Conservation (phyloP, 495 filamentous ascomycete genomes). For the Talaromyces trachyspermus region DNA sequence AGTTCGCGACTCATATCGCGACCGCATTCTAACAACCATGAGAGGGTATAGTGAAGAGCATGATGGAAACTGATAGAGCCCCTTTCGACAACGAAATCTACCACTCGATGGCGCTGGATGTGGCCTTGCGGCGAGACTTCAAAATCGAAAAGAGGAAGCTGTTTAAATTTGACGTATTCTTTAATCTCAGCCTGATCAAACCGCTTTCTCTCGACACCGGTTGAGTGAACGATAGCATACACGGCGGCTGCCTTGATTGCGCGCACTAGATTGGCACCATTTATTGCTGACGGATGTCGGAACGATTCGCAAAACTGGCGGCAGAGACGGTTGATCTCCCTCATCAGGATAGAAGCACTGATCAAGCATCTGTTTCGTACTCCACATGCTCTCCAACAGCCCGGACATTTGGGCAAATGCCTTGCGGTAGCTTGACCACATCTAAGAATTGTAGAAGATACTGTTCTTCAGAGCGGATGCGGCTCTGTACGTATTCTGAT, state of each 20-base stretch:
- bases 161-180: slow-evolving; percentile 71
- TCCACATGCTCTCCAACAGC: slow-evolving; percentile 94
- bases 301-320: slow-evolving; percentile 85
- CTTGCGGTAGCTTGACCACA: slow-evolving; percentile 89
- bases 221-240: slow-evolving; percentile 72
- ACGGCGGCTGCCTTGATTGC: slow-evolving; percentile 74
- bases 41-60: slow-evolving; percentile 91
- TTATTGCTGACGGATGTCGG: slow-evolving; percentile 51
- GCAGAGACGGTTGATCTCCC: slow-evolving; percentile 88
- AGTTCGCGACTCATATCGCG: slow-evolving; percentile 62
- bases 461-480: slow-evolving; percentile 70
- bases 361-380: slow-evolving; percentile 98
- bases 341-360: slow-evolving; percentile 84
- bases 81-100: slow-evolving; percentile 79
- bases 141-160: slow-evolving; percentile 70
- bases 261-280: slow-evolving; percentile 52
- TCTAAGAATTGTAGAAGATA: slow-evolving; percentile 94
- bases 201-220: slow-evolving; percentile 79
- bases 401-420: slow-evolving; percentile 88
- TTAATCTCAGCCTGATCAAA: slow-evolving; percentile 88
- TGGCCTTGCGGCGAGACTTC: slow-evolving; percentile 40
- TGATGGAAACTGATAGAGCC: slow-evolving; percentile 97
- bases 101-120: slow-evolving; percentile 49
- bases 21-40: slow-evolving; percentile 89
- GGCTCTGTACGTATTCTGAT: slow-evolving; percentile 77